Evolutionary conservation across 2,329 filamentous ascomycete species (phyloP), one percentile per base, ranked within the genome.

Genomic region (Lasiodiplodia gonubiensis): DNA sequence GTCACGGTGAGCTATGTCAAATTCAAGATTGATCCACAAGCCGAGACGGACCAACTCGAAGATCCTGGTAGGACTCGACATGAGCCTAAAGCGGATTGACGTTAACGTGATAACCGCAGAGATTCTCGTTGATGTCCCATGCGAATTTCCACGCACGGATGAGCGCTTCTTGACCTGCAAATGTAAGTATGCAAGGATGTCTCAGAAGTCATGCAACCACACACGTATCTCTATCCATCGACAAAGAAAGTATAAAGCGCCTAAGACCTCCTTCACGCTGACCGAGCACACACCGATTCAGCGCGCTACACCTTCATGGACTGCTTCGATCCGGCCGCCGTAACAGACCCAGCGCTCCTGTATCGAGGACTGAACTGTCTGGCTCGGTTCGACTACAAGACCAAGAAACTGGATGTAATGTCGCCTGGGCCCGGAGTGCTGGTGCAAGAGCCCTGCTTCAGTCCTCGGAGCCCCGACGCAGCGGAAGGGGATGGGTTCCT

Each of bases 61-160:
- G 54, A 59, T 25, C 54, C 54, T 12, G 54, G 49, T 59, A 11
- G 3, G 70, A n/a, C n/a, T n/a, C n/a, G n/a, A n/a, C n/a, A n/a
- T n/a, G n/a, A n/a, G n/a, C n/a, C n/a, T n/a, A n/a, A n/a, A n/a
- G n/a, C n/a, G n/a, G n/a, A n/a, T n/a, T n/a, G n/a, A n/a, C n/a
- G n/a, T n/a, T n/a, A n/a, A n/a, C n/a, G n/a, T n/a, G n/a, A n/a
- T n/a, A n/a, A n/a, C n/a, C 64, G 27, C 70, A 59, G 51, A 74
- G 49, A 65, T 76, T 27, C 59, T 77, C 2, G 69, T 71, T 0
- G 10, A 67, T 25, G 66, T 75, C 12, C 84, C 83, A 68, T 81
- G 80, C 21, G 82, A 85, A 72, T 85, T 85, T 75, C 82, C 80
- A 10, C 79, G 83, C 14, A 83, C 84, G 67, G 83, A 85, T 70